Percentiles rank a stretch among this genome's conserved stretches.
Evolutionary conservation across 768 basidiomycete genomes (phyloP).

Genomic region (Tubosaeta sp.): DNA sequence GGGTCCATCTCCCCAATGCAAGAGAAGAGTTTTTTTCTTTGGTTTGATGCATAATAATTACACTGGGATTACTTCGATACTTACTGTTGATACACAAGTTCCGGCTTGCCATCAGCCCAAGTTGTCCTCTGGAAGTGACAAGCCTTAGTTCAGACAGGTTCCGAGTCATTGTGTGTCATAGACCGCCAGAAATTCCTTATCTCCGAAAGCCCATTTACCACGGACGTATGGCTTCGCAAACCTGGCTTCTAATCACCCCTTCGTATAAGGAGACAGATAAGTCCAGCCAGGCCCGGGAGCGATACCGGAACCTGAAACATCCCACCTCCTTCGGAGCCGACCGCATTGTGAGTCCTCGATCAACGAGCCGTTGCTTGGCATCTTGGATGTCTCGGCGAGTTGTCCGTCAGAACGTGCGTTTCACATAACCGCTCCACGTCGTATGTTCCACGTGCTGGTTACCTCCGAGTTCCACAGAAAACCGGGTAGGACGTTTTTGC

Average conservation of each 20-base stretch:
- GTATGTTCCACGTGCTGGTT: slow-evolving; percentile 17
- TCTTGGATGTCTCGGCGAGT: neutral
- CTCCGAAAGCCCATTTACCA: neutral
- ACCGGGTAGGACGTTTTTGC: neutral
- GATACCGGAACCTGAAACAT: neutral
- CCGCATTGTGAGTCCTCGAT: neutral
- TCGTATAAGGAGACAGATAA: neutral
- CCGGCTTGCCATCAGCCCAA: neutral
- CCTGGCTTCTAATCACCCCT: neutral
- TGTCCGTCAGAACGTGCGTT: slow-evolving; percentile 4
- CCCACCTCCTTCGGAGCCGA: neutral
- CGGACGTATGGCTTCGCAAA: neutral
- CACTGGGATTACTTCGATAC: neutral
- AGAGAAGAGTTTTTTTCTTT: neutral
- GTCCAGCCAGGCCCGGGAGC: neutral
- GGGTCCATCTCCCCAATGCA: neutral
- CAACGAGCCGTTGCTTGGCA: neutral
- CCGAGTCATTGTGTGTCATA: neutral
- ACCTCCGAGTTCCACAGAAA: neutral
- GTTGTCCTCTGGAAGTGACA: neutral
- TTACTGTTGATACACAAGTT: neutral
- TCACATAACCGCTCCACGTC: slow-evolving; percentile 4
- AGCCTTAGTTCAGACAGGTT: neutral
- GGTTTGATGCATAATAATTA: neutral
- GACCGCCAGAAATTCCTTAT: neutral